Evolutionary conservation across 257 asterid genomes (phyloP), one percentile per base, ranked within the genome.

Genomic region (Mitragyna speciosa): DNA sequence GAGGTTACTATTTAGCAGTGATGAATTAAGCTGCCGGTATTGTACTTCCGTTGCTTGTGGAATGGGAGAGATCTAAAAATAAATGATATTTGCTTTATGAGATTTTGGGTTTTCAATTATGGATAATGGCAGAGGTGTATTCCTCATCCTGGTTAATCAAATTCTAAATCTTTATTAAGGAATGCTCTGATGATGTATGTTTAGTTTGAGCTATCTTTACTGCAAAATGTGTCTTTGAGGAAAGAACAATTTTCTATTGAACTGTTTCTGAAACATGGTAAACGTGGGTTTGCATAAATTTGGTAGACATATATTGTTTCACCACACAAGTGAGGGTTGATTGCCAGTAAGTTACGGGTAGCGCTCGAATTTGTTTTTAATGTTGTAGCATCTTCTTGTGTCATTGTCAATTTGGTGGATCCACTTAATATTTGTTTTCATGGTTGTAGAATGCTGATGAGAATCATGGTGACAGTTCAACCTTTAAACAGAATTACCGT

Each of bases 401-500:
- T 56, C 36, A 26, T 69, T 43, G n/a, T 28, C 73, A 56, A 15
- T 58, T 70, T 58, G 63, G 20, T 26, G 56, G 49, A 47, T 48
- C 58, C 24, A 19, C 67, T 78, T 45, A 24, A 24, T 22, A 48
- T 72, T 66, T 79, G 61, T 59, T 16, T 43, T 8, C n/a, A 7
- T 79, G 59, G 65, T 58, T 83, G 78, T 83, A 83, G 86, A 54
- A 64, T 51, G 70, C 56, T 63, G 72, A 75, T 33, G 75, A 79
- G 66, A 41, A 65, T 39, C 69, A 17, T 31, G 86, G 39, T 20
- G 77, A 61, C 49, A 41, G 48, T 79, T 79, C 86, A 75, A 12
- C 69, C 41, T 83, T 83, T 72, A 67, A 73, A 61, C 86, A 83
- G 63, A 75, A 66, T 68, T 83, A 83, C 81, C 83, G 81, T 10